phyloP scores from a whole-genome alignment of 495 filamentous ascomycete genomes.

The Penicillium mononematosum region DNA sequence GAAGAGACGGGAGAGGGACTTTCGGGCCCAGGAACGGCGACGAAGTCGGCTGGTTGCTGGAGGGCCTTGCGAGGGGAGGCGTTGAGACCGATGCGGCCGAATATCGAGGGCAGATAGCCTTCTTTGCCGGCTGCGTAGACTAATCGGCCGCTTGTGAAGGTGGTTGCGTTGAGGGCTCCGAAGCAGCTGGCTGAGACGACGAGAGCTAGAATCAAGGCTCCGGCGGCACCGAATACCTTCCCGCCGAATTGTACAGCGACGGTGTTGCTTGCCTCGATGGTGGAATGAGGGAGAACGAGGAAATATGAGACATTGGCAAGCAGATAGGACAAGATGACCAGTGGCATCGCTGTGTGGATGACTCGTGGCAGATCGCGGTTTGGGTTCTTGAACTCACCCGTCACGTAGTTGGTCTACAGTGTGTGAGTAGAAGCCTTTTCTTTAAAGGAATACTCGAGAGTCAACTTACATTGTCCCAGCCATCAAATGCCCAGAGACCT shows the following conservation, averaged over 20 bases:
- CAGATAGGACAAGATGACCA: slow-evolving; percentile 88
- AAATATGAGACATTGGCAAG: slow-evolving; percentile 92
- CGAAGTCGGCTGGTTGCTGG: slow-evolving; percentile 45
- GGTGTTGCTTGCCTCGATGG: slow-evolving; percentile 83
- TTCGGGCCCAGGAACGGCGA: slow-evolving; percentile 57
- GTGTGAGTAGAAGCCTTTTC: slow-evolving; percentile 10
- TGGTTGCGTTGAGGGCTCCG: slow-evolving; percentile 90
- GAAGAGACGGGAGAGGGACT: slow-evolving; percentile 54
- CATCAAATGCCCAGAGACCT: slow-evolving; percentile 96
- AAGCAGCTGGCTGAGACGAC: slow-evolving; percentile 87
- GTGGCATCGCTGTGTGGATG: slow-evolving; percentile 94
- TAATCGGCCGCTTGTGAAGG: slow-evolving; percentile 87
- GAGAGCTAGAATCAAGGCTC: slow-evolving; percentile 81
- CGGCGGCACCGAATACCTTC: slow-evolving; percentile 82
- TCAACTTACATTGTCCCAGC: slow-evolving; percentile 89
- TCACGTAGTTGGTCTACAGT: slow-evolving; percentile 87
- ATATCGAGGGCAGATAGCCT: slow-evolving; percentile 82
- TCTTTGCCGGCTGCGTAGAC: slow-evolving; percentile 95
- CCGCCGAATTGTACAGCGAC: slow-evolving; percentile 91
- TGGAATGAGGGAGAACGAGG: slow-evolving; percentile 79
- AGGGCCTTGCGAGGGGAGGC: slow-evolving; percentile 34
- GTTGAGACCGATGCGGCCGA: slow-evolving; percentile 79
- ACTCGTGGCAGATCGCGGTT: slow-evolving; percentile 87
- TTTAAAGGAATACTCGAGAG: neutral
- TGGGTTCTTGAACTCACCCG: slow-evolving; percentile 92